These are phyloP conservation scores for Didymella pinodella DNA, from an alignment of 2,329 filamentous ascomycete genomes.

Conservation along the genomic window DNA sequence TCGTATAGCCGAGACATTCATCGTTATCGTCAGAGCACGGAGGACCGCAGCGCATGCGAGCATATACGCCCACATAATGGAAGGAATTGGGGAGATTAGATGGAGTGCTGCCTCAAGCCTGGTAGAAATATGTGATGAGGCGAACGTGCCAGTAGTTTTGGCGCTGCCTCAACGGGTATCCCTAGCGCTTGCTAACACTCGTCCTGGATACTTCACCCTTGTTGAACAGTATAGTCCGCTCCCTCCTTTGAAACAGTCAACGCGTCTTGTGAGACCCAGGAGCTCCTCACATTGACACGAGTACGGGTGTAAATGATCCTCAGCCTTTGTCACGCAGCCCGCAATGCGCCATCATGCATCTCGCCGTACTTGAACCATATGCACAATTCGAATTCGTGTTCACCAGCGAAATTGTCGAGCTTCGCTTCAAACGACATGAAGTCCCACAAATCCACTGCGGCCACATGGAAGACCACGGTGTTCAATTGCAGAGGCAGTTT, in stretches of 20 bases:
- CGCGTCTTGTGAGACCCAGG: background rate
- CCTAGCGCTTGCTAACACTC: too few species aligned
- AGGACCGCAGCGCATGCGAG: background rate
- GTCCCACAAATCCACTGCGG: background rate
- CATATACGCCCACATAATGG: background rate
- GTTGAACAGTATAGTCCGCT: background rate
- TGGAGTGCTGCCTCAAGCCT: background rate
- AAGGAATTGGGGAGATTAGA: background rate
- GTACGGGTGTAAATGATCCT: background rate
- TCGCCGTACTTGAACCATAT: too few species aligned
- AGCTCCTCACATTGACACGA: background rate
- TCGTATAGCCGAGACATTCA: constrained; percentile 2
- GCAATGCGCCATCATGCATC: too few species aligned
- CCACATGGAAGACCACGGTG: background rate
- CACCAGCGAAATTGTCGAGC: background rate
- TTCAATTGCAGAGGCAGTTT: constrained; percentile 21
- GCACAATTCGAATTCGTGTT: background rate
- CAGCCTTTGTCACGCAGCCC: too few species aligned
- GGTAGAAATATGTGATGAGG: background rate
- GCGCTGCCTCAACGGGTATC: background rate
- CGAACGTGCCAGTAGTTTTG: background rate
- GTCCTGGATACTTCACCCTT: background rate
- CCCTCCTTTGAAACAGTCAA: background rate
- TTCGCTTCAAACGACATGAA: background rate
- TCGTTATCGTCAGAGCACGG: background rate